These are phyloP conservation scores for Gossypium davidsonii DNA, from an alignment of 441 rosid genomes.

Conservation along the genomic window DNA sequence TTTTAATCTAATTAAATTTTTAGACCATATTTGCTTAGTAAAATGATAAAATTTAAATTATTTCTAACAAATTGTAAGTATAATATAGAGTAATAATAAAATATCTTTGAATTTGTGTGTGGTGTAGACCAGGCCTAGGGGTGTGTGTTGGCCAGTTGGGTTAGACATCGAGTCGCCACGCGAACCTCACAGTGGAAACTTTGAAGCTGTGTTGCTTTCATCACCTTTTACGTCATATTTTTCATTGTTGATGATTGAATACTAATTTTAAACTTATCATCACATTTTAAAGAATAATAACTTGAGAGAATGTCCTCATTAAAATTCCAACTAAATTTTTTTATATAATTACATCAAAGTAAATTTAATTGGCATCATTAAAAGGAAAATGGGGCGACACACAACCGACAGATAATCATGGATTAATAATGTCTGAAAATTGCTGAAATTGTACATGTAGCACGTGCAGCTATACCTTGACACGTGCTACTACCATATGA, in stretches of 20 bases:
- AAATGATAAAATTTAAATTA: too few species aligned
- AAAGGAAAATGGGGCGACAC: background rate
- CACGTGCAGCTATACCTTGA: conserved; percentile 37
- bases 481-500: conserved; percentile 37
- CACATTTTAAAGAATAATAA: too few species aligned
- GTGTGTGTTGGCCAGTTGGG: background rate
- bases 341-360: too few species aligned
- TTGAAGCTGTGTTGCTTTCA: background rate
- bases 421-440: background rate
- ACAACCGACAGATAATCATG: background rate
- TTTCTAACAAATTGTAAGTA: background rate
- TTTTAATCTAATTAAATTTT: too few species aligned
- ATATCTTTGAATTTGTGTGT: background rate
- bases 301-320: too few species aligned
- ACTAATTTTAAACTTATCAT: background rate
- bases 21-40: too few species aligned
- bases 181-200: conserved; percentile 10
- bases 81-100: too few species aligned
- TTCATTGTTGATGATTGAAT: background rate
- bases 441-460: conserved; percentile 8
- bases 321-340: too few species aligned
- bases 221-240: background rate
- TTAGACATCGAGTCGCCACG: conserved; percentile 26
- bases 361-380: background rate
- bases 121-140: background rate